Percentiles rank a stretch among this genome's conserved stretches.
phyloP scores from a whole-genome alignment of 306 rosid genomes.

The Vicia villosa region DNA sequence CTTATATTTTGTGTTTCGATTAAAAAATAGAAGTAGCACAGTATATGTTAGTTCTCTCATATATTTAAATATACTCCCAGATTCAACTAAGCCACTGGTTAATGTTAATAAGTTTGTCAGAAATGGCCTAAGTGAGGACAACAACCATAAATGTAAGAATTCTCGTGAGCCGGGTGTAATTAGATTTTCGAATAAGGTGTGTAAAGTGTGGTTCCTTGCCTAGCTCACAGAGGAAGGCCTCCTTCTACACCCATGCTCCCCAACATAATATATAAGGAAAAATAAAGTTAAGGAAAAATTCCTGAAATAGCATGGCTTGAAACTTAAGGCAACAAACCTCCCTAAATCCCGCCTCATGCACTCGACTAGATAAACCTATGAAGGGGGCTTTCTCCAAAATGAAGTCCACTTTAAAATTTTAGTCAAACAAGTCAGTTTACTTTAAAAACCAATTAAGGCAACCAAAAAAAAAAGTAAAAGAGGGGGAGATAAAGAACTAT shows the following conservation, averaged over 20 bases:
- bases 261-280: not conserved
- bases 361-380: not conserved
- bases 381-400: not conserved
- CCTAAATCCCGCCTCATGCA: not conserved
- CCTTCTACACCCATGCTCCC: not conserved
- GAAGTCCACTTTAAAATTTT: conserved; percentile 10
- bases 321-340: conserved; percentile 27
- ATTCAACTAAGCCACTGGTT: conserved; percentile 9
- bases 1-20: not conserved
- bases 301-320: conserved; percentile 31
- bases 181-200: conserved; percentile 4
- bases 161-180: not conserved
- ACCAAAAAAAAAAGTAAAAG: conserved; percentile 7
- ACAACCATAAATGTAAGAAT: conserved; percentile 12
- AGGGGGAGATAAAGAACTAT: conserved; percentile 28
- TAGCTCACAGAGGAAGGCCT: conserved; percentile 4
- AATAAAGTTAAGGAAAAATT: conserved; percentile 9
- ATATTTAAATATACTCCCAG: not conserved
- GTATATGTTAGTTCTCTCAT: not conserved
- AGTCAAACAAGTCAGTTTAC: conserved; percentile 11
- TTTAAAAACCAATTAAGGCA: conserved; percentile 1
- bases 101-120: not conserved
- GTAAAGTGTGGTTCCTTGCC: not conserved
- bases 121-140: conserved; percentile 16
- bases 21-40: not conserved